Evolutionary conservation across 2,329 filamentous ascomycete genomes (phyloP).

Genomic region (Fusarium goolgardi): DNA sequence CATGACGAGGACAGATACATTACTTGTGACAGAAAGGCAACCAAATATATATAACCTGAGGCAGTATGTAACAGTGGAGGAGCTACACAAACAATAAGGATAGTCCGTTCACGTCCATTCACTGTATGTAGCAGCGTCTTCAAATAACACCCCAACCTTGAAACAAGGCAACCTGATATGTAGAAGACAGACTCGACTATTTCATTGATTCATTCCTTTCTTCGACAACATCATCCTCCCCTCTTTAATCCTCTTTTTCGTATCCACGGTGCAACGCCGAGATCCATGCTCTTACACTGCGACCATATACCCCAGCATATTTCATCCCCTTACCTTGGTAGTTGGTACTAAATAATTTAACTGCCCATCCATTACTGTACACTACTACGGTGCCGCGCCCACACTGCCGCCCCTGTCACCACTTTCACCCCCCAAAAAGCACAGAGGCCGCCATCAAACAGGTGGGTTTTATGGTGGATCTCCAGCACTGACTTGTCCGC

Average conservation of each 20-base stretch:
- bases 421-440: constrained; percentile 37
- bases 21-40: neutral
- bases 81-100: constrained; percentile 18
- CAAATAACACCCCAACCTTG: constrained; percentile 6
- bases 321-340: constrained; percentile 39
- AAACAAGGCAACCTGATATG: constrained; percentile 9
- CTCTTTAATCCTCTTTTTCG: constrained; percentile 29
- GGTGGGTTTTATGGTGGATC: constrained; percentile 44
- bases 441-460: constrained; percentile 42
- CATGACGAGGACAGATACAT: constrained; percentile 2
- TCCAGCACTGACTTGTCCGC: constrained; percentile 39
- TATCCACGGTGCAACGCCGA: constrained; percentile 30
- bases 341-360: constrained; percentile 41
- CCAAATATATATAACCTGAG: neutral
- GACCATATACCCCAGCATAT: constrained; percentile 40
- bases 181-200: neutral
- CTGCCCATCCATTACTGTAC: constrained; percentile 38
- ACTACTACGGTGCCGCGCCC: constrained; percentile 29
- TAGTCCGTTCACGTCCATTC: constrained; percentile 23
- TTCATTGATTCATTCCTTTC: constrained; percentile 2
- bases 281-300: constrained; percentile 40
- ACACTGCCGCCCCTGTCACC: constrained; percentile 32
- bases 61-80: neutral
- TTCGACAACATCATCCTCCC: constrained; percentile 12
- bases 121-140: constrained; percentile 3